Conservation (phyloP, 2,329 filamentous ascomycete genomes). For the Parasarocladium wereldwijsianum region DNA sequence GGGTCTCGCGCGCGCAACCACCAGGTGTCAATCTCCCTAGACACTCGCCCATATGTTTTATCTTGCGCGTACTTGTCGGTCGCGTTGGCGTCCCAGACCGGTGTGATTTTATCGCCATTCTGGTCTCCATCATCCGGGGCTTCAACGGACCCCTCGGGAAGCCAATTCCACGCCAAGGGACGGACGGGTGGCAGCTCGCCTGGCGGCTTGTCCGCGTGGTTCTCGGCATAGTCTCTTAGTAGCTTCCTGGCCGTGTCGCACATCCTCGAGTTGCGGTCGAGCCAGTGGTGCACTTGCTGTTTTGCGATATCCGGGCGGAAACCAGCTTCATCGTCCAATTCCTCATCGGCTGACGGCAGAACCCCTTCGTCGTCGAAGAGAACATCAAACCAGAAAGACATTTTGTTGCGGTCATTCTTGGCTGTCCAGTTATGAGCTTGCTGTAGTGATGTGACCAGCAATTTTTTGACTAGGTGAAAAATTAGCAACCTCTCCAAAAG, state of each 20-base stretch:
- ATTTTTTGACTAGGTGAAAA: conserved; percentile 43
- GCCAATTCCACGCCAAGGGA: conserved; percentile 41
- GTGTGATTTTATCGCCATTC: conserved; percentile 27
- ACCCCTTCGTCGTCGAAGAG: conserved; percentile 43
- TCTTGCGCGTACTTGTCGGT: conserved; percentile 45
- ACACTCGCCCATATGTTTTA: conserved; percentile 42
- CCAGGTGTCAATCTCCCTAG: conserved; percentile 50
- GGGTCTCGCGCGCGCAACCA: conserved; percentile 46
- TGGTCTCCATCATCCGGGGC: conserved; percentile 17
- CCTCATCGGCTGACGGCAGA: conserved; percentile 33
- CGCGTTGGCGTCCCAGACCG: conserved; percentile 35
- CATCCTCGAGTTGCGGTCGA: conserved; percentile 44
- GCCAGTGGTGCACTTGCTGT: conserved; percentile 46
- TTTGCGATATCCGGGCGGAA: conserved; percentile 43
- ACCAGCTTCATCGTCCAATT: conserved; percentile 33
- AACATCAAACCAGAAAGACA: conserved; percentile 54
- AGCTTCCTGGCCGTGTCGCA: conserved; percentile 40
- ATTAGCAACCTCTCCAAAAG: too few species aligned
- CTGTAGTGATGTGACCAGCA: conserved; percentile 50
- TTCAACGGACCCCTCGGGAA: conserved; percentile 23
- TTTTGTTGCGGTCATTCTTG: conserved; percentile 55
- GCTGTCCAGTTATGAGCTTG: conserved; percentile 57
- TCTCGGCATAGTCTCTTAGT: conserved; percentile 38
- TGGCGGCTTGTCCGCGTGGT: conserved; percentile 31
- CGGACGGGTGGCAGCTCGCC: conserved; percentile 34